Evolutionary conservation across 2,329 filamentous ascomycete genomes (phyloP).

Genomic region (Colletotrichum karsti): DNA sequence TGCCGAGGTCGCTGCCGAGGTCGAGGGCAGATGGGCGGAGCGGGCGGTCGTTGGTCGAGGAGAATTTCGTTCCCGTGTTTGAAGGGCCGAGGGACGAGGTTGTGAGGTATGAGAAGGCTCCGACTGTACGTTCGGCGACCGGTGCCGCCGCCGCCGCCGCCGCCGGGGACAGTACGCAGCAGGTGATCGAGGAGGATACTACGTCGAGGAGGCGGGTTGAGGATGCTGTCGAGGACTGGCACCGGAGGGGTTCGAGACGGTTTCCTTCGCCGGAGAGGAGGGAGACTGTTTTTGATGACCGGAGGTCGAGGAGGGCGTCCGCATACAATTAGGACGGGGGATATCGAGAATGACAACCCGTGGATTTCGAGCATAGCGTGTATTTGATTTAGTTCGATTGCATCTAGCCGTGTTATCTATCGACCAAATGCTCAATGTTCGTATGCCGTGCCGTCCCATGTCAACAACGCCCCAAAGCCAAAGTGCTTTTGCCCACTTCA

Average conservation of each 20-base stretch:
- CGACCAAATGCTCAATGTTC: neutral
- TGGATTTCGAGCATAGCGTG: neutral
- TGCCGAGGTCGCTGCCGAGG: conserved; percentile 19
- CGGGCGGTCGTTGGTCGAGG: neutral
- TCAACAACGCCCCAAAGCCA: neutral
- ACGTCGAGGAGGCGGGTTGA: neutral
- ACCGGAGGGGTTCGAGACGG: neutral
- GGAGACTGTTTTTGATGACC: conserved; percentile 2
- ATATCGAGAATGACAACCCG: too few species aligned
- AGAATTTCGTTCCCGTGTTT: neutral
- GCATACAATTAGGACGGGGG: neutral
- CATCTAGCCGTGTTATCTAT: conserved; percentile 8
- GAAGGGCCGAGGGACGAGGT: conserved; percentile 11
- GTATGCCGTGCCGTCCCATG: neutral
- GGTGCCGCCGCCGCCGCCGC: too few species aligned
- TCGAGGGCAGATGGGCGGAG: conserved; percentile 19
- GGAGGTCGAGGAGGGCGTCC: conserved; percentile 6
- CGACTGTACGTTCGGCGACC: conserved; percentile 7
- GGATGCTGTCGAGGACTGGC: conserved; percentile 17
- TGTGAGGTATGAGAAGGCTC: conserved; percentile 12
- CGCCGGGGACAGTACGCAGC: neutral
- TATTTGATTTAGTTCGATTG: neutral
- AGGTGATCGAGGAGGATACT: conserved; percentile 1
- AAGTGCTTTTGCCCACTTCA: neutral
- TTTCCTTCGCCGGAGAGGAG: neutral